phyloP scores from a whole-genome alignment of 257 asterid genomes.

The Ocimum tenuiflorum region DNA sequence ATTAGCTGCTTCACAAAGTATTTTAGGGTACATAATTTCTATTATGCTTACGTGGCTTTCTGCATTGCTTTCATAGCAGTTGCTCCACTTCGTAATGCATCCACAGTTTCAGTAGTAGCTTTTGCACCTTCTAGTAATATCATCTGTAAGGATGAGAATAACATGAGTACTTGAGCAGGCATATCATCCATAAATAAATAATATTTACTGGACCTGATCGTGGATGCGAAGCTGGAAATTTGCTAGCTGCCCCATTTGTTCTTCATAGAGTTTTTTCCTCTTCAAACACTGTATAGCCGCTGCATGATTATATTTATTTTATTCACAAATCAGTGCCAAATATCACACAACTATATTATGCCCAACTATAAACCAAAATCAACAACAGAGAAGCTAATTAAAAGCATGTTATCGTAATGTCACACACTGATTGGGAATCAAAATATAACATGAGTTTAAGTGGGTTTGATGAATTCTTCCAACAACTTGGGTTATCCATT shows the following conservation, averaged over 20 bases:
- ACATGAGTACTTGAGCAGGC: conserved; percentile 1
- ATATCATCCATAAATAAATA: background rate
- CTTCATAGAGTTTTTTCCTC: conserved; percentile 76
- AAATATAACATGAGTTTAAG: too few species aligned
- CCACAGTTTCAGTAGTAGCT: conserved; percentile 71
- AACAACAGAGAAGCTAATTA: background rate
- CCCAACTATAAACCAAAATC: too few species aligned
- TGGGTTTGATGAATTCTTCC: too few species aligned
- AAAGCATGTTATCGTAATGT: too few species aligned
- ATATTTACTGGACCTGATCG: conserved; percentile 50
- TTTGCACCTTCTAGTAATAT: conserved; percentile 68
- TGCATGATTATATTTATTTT: conserved; percentile 30
- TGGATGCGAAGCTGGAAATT: conserved; percentile 80
- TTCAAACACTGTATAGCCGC: conserved; percentile 89
- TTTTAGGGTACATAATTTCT: background rate
- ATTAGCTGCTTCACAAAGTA: background rate
- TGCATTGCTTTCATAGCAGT: conserved; percentile 70
- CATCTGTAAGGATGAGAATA: conserved; percentile 35
- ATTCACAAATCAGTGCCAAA: conserved; percentile 6
- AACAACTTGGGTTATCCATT: too few species aligned
- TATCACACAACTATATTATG: background rate
- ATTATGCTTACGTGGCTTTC: conserved; percentile 53
- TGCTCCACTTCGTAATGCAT: conserved; percentile 63
- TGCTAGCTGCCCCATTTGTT: conserved; percentile 69
- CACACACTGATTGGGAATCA: too few species aligned